These are phyloP conservation scores for Pseudovirgaria hyperparasitica DNA, from an alignment of 2,329 filamentous ascomycete species.

Conservation along the genomic window DNA sequence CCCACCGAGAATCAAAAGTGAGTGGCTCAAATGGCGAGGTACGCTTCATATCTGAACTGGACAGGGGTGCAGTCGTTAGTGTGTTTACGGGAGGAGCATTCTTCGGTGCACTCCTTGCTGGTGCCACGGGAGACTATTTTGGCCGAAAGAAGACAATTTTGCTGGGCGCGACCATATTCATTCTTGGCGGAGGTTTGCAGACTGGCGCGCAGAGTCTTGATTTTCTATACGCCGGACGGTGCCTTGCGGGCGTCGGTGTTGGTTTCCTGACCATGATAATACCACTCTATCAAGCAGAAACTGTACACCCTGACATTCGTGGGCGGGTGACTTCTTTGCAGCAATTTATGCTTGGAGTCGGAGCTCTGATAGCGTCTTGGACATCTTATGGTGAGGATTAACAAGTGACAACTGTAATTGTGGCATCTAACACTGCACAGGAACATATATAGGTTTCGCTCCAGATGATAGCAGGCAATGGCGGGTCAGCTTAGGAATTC, in stretches of 20 bases:
- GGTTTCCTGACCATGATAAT: constrained; percentile 52
- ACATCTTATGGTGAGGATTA: constrained; percentile 47
- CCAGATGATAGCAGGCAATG: constrained; percentile 40
- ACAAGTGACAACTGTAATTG: background rate
- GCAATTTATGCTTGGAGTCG: constrained; percentile 73
- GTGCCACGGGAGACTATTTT: constrained; percentile 48
- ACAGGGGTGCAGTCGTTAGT: constrained; percentile 57
- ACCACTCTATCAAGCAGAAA: constrained; percentile 65
- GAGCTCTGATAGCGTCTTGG: constrained; percentile 60
- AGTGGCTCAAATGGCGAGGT: constrained; percentile 4
- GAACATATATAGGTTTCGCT: constrained; percentile 38
- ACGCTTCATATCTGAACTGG: background rate
- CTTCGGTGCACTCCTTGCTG: constrained; percentile 53
- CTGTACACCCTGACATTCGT: constrained; percentile 66
- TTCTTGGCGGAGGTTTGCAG: constrained; percentile 59
- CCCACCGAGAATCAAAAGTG: constrained; percentile 24
- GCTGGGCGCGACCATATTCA: constrained; percentile 57
- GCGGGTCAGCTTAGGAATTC: constrained; percentile 55
- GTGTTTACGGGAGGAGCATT: constrained; percentile 69
- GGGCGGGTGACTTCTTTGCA: constrained; percentile 64
- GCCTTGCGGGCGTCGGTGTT: constrained; percentile 54
- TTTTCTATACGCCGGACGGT: constrained; percentile 59
- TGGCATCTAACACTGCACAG: constrained; percentile 4
- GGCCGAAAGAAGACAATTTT: constrained; percentile 62
- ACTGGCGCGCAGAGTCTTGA: constrained; percentile 48